Conservation (phyloP, 2,329 filamentous ascomycete species). For the Ceratocystis variospora region DNA sequence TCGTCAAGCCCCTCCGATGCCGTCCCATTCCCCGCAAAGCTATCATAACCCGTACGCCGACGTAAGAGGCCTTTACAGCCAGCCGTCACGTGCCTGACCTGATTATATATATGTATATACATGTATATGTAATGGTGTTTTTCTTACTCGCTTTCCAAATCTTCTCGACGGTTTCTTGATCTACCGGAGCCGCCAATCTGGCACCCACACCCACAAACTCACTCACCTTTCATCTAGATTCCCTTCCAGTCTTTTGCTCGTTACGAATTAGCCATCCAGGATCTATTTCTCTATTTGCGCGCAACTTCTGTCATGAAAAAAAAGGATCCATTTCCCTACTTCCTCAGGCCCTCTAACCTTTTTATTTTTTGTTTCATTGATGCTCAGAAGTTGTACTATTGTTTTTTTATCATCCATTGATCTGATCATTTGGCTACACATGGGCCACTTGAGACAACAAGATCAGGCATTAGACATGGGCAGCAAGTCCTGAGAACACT, state of each 20-base stretch:
- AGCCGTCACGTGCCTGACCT: constrained; percentile 5
- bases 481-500: background rate
- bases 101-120: background rate
- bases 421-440: background rate
- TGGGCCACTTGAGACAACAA: background rate
- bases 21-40: constrained; percentile 15
- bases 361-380: background rate
- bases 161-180: background rate
- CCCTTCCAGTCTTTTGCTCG: background rate
- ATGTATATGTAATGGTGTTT: background rate
- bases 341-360: background rate
- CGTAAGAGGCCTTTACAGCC: constrained; percentile 13
- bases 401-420: background rate
- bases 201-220: background rate
- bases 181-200: background rate
- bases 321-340: background rate
- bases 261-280: background rate
- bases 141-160: background rate
- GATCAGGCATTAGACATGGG: background rate
- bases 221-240: background rate
- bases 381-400: background rate
- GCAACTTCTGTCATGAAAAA: background rate
- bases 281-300: background rate
- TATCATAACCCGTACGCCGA: constrained; percentile 17
- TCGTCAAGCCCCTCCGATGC: constrained; percentile 6